Conservation (phyloP, 106 monocot genomes). For the Phalaenopsis equestris region DNA sequence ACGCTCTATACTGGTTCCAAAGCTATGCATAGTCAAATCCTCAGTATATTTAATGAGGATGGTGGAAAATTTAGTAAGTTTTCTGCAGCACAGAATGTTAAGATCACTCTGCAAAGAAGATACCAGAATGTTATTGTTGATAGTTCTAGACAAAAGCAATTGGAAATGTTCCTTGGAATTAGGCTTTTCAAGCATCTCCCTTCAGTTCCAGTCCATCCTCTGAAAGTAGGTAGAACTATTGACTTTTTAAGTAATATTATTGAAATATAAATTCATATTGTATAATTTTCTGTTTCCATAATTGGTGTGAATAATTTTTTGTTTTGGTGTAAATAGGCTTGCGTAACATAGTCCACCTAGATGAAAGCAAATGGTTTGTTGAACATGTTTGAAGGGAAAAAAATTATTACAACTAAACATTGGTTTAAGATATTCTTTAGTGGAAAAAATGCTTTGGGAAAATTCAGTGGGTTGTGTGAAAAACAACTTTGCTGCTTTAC, state of each 20-base stretch:
- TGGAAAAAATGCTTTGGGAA: too few relatives aligned
- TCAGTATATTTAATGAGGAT: slow-evolving; percentile 94
- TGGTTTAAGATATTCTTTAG: too few relatives aligned
- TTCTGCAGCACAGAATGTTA: slow-evolving; percentile 86
- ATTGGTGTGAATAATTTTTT: not conserved
- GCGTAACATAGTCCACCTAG: not conserved
- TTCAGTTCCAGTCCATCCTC: slow-evolving; percentile 72
- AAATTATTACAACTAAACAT: not conserved
- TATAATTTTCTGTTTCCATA: not conserved
- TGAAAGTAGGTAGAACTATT: slow-evolving; percentile 51
- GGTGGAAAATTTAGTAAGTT: slow-evolving; percentile 86
- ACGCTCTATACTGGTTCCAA: slow-evolving; percentile 97
- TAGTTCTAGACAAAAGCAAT: slow-evolving; percentile 88
- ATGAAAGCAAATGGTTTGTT: slow-evolving; percentile 1
- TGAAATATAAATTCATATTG: not conserved
- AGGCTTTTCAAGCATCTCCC: slow-evolving; percentile 97
- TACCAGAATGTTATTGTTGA: slow-evolving; percentile 77
- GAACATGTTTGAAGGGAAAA: not conserved
- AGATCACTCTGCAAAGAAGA: slow-evolving; percentile 80
- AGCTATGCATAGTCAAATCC: slow-evolving; percentile 99
- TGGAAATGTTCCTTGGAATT: slow-evolving; percentile 97
- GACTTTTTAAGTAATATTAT: not conserved
- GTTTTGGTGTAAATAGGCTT: not conserved
- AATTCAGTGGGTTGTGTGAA: not conserved
- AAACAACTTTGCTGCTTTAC: not conserved